Percentiles rank a stretch among this genome's conserved stretches.
These are phyloP conservation scores for Vaccinium vitisidaea DNA, from an alignment of 148 eudicot species.

Conservation along the genomic window DNA sequence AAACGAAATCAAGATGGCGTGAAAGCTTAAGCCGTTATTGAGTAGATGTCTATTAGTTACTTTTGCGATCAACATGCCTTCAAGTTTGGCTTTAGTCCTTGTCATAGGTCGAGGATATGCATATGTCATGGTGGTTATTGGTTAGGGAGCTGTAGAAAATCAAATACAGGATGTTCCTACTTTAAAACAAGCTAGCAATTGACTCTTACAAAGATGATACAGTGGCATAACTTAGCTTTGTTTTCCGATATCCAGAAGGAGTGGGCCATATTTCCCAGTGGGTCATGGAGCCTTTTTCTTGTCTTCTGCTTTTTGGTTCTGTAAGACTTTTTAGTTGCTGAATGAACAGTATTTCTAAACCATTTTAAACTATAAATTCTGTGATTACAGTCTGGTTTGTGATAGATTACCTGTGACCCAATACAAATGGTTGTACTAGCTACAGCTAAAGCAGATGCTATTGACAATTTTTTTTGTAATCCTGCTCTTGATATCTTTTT, in stretches of 20 bases:
- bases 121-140: not conserved
- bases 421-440: not conserved
- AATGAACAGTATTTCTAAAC: not conserved
- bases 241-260: not conserved
- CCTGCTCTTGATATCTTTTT: not conserved
- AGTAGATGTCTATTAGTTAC: not conserved
- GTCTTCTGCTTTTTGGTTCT: not conserved
- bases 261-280: not conserved
- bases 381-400: not conserved
- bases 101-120: not conserved
- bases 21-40: not conserved
- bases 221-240: not conserved
- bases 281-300: not conserved
- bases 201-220: not conserved
- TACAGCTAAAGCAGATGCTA: not conserved
- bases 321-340: not conserved
- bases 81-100: not conserved
- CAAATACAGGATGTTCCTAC: not conserved
- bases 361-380: not conserved
- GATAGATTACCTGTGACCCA: not conserved
- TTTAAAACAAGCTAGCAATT: not conserved
- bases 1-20: not conserved
- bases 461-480: not conserved
- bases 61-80: not conserved
- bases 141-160: not conserved